A percentile compares a stretch with the other conserved stretches of the same genome.
Evolutionary conservation across 768 basidiomycete genomes (phyloP).

Genomic region (Coprinopsis strossmayeri): DNA sequence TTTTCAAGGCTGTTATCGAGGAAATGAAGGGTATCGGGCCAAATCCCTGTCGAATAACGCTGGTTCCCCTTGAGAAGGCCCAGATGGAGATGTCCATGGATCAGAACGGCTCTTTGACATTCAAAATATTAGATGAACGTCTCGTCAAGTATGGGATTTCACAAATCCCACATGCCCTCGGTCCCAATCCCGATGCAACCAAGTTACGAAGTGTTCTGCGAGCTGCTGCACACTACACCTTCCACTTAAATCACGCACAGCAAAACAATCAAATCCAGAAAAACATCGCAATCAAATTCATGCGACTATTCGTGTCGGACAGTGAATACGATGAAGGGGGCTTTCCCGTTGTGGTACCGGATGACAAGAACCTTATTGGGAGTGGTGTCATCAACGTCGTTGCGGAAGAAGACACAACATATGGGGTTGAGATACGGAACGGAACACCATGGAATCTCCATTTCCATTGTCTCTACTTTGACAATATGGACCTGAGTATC

Average conservation of each 20-base stretch:
- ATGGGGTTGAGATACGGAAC: slow-evolving; percentile 1
- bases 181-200: slow-evolving; percentile 1
- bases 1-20: neutral
- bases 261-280: neutral
- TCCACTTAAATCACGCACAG: slow-evolving; percentile 27
- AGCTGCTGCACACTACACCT: slow-evolving; percentile 10
- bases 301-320: neutral
- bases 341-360: neutral
- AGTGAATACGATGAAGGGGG: neutral
- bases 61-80: slow-evolving; percentile 10
- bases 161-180: neutral
- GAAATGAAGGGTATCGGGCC: neutral
- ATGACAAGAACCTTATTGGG: neutral
- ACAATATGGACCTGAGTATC: slow-evolving; percentile 29
- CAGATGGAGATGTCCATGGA: neutral
- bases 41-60: slow-evolving; percentile 4
- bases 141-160: neutral
- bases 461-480: slow-evolving; percentile 29
- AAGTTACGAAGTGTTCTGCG: neutral
- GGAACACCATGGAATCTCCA: neutral
- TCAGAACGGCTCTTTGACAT: neutral
- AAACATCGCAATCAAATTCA: neutral
- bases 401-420: neutral
- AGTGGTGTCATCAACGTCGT: neutral
- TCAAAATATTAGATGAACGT: slow-evolving; percentile 1